phyloP scores from a whole-genome alignment of 495 filamentous ascomycete species.

The Penicillium egyptiacum region DNA sequence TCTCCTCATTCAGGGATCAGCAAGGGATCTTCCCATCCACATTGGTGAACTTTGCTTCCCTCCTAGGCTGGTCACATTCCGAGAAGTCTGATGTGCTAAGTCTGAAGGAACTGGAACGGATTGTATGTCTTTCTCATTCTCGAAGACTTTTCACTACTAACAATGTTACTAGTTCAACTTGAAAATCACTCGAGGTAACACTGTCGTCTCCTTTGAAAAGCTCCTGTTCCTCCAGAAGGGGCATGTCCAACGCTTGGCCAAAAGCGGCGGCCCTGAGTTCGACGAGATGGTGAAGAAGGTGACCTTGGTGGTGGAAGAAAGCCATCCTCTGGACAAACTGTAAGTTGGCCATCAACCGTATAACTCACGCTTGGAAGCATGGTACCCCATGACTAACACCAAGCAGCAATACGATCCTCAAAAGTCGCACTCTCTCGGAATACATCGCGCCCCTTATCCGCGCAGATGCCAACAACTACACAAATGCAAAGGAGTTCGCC shows the following conservation, averaged over 20 bases:
- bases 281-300: conserved; percentile 50
- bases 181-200: conserved; percentile 86
- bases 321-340: conserved; percentile 30
- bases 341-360: conserved; percentile 19
- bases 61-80: conserved; percentile 83
- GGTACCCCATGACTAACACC: conserved; percentile 1
- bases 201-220: conserved; percentile 78
- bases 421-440: conserved; percentile 31
- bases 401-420: conserved; percentile 32
- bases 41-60: conserved; percentile 77
- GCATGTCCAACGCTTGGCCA: conserved; percentile 56
- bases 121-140: conserved; percentile 44
- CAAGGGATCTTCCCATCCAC: conserved; percentile 69
- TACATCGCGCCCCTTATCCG: conserved; percentile 55
- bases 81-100: conserved; percentile 65
- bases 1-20: conserved; percentile 64
- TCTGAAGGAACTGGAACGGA: conserved; percentile 65
- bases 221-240: conserved; percentile 75
- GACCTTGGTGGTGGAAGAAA: conserved; percentile 32
- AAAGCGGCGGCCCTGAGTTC: conserved; percentile 38
- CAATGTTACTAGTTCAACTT: conserved; percentile 62
- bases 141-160: conserved; percentile 12
- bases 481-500: conserved; percentile 56
- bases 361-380: neutral
- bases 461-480: conserved; percentile 63